These are phyloP conservation scores for Cercospora canescens DNA, from an alignment of 2,329 filamentous ascomycete species.

Conservation along the genomic window DNA sequence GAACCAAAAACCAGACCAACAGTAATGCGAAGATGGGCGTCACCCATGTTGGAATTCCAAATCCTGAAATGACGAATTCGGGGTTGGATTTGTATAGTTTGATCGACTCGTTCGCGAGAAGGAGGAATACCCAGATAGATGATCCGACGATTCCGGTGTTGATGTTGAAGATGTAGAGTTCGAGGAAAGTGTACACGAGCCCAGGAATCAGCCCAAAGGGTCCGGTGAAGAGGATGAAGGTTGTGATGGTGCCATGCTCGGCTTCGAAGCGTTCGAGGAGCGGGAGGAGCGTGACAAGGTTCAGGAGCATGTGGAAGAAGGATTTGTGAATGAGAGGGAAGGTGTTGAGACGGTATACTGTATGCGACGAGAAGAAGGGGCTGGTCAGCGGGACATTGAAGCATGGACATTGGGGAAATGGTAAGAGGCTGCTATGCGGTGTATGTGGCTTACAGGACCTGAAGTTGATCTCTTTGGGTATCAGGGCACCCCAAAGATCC, in stretches of 20 bases:
- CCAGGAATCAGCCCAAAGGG: slow-evolving; percentile 67
- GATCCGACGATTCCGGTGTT: slow-evolving; percentile 79
- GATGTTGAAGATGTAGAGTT: slow-evolving; percentile 68
- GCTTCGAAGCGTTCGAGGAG: slow-evolving; percentile 90
- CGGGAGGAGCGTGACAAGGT: slow-evolving; percentile 78
- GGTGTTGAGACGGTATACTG: slow-evolving; percentile 91
- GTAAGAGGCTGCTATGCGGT: background rate
- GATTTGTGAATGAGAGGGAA: slow-evolving; percentile 84
- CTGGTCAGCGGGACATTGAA: background rate
- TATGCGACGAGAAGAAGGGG: background rate
- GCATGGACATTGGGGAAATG: background rate
- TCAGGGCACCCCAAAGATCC: slow-evolving; percentile 71
- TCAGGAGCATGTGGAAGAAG: slow-evolving; percentile 77
- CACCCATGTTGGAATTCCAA: slow-evolving; percentile 87
- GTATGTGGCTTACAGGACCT: slow-evolving; percentile 60
- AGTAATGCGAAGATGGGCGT: slow-evolving; percentile 78
- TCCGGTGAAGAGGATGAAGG: slow-evolving; percentile 84
- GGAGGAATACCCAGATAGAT: slow-evolving; percentile 89
- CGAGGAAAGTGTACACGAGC: slow-evolving; percentile 74
- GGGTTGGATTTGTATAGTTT: slow-evolving; percentile 83
- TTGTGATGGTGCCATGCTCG: slow-evolving; percentile 86
- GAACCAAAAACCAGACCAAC: slow-evolving; percentile 73
- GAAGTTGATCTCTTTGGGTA: slow-evolving; percentile 73
- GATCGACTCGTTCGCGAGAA: slow-evolving; percentile 81
- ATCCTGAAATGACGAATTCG: slow-evolving; percentile 64